These are phyloP conservation scores for Cardamine occulta DNA, from an alignment of 345 rosid genomes.

Conservation along the genomic window DNA sequence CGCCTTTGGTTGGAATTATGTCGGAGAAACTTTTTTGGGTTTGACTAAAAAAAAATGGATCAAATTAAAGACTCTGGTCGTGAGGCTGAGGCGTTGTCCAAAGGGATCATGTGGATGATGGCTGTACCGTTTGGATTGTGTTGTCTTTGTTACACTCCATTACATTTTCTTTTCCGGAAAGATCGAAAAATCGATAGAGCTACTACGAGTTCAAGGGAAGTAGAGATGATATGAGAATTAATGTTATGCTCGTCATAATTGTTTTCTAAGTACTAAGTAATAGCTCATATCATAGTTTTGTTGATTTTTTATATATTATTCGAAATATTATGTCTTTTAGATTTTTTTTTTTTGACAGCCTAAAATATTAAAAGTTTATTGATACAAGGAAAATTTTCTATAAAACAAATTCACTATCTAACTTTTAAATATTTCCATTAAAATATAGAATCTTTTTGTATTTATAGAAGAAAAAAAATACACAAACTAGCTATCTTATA, in stretches of 20 bases:
- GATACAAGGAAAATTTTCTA: not conserved
- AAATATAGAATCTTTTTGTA: too few relatives aligned
- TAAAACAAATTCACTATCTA: too few relatives aligned
- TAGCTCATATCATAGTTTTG: not conserved
- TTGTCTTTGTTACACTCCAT: constrained; percentile 76
- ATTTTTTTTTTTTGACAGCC: not conserved
- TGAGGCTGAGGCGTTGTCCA: constrained; percentile 74
- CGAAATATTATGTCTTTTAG: not conserved
- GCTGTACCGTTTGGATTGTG: constrained; percentile 78
- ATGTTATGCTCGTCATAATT: not conserved
- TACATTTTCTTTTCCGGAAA: constrained; percentile 55
- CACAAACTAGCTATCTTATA: too few relatives aligned
- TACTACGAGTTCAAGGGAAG: constrained; percentile 49
- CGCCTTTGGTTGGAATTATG: constrained; percentile 87
- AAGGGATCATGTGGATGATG: constrained; percentile 85
- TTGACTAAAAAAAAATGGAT: constrained; percentile 61
- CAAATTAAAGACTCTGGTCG: constrained; percentile 52
- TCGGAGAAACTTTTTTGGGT: constrained; percentile 74
- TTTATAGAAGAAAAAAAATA: too few relatives aligned
- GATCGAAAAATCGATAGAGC: constrained; percentile 65
- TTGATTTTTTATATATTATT: not conserved
- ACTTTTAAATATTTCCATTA: too few relatives aligned
- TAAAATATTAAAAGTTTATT: not conserved
- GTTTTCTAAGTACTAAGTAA: not conserved
- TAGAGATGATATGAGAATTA: constrained; percentile 43